Conservation (phyloP, 371 early-diverging fungal species). For the Apophysomyces trapeziformis region DNA sequence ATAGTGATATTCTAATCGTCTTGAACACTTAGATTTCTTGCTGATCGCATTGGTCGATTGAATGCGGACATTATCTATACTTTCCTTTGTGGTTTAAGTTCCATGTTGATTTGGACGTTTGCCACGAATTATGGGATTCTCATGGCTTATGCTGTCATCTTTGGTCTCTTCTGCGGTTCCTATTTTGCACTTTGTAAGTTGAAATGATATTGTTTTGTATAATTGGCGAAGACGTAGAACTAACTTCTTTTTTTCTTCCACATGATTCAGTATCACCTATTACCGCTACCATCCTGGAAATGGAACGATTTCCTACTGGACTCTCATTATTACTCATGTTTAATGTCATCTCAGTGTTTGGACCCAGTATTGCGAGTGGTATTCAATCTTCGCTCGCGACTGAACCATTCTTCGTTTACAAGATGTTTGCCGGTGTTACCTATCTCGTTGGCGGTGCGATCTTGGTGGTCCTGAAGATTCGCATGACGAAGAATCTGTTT, state of each 20-base stretch:
- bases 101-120: slow-evolving; percentile 42
- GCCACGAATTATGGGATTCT: slow-evolving; percentile 25
- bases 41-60: slow-evolving; percentile 17
- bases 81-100: slow-evolving; percentile 9
- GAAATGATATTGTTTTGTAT: neutral
- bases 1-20: too few species aligned
- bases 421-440: slow-evolving; percentile 38
- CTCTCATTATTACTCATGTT: slow-evolving; percentile 34
- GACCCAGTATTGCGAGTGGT: slow-evolving; percentile 41
- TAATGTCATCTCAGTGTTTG: slow-evolving; percentile 38
- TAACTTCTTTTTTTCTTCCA: too few species aligned
- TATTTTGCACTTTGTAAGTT: slow-evolving; percentile 24
- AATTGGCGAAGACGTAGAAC: too few species aligned
- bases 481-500: neutral
- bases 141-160: slow-evolving; percentile 25
- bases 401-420: slow-evolving; percentile 34
- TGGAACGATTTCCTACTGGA: slow-evolving; percentile 40
- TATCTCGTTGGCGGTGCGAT: slow-evolving; percentile 31
- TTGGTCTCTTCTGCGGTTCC: slow-evolving; percentile 29
- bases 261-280: slow-evolving; percentile 33
- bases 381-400: slow-evolving; percentile 26
- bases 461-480: neutral
- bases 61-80: slow-evolving; percentile 20
- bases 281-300: slow-evolving; percentile 35
- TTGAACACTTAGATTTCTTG: slow-evolving; percentile 12